Percentiles rank a stretch among this genome's conserved stretches.
phyloP scores from a whole-genome alignment of 192 early-diverging fungal genomes.

The Umbelopsis ramanniana region DNA sequence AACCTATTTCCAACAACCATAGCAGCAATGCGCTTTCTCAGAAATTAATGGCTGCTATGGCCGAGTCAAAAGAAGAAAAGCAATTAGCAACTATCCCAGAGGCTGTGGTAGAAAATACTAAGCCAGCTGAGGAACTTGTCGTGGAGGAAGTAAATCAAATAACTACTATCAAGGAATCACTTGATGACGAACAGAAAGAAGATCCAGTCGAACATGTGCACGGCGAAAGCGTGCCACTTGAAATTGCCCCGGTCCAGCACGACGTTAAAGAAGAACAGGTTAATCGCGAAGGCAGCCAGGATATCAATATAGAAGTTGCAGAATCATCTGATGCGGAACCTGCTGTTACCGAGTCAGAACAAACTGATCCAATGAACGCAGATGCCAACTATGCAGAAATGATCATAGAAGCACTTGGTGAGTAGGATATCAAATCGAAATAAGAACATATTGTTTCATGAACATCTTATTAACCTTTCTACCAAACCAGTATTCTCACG shows the following conservation, averaged over 20 bases:
- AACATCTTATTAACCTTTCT: neutral
- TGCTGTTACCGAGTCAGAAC: neutral
- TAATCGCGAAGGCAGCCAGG: neutral
- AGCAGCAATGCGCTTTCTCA: constrained; percentile 7
- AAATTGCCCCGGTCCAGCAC: neutral
- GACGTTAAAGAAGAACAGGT: neutral
- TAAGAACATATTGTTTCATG: no score
- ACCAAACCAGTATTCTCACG: constrained; percentile 46
- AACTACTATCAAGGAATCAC: neutral
- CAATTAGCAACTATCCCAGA: constrained; percentile 4
- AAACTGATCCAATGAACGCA: constrained; percentile 16
- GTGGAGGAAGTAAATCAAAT: neutral
- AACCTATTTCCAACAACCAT: constrained; percentile 8
- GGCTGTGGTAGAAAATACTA: neutral
- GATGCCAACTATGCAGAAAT: constrained; percentile 47
- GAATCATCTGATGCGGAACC: neutral
- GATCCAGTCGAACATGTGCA: no score
- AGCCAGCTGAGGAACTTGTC: neutral
- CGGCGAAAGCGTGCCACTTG: no score
- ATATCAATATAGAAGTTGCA: constrained; percentile 5
- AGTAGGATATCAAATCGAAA: no score
- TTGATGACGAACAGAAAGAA: neutral
- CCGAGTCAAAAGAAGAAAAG: neutral
- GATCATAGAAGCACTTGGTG: constrained; percentile 56
- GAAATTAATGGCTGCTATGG: neutral